A percentile compares a stretch with the other conserved stretches of the same genome.
phyloP scores from a whole-genome alignment of 208 protist genomes.

The Wallacemonas sp. region DNA sequence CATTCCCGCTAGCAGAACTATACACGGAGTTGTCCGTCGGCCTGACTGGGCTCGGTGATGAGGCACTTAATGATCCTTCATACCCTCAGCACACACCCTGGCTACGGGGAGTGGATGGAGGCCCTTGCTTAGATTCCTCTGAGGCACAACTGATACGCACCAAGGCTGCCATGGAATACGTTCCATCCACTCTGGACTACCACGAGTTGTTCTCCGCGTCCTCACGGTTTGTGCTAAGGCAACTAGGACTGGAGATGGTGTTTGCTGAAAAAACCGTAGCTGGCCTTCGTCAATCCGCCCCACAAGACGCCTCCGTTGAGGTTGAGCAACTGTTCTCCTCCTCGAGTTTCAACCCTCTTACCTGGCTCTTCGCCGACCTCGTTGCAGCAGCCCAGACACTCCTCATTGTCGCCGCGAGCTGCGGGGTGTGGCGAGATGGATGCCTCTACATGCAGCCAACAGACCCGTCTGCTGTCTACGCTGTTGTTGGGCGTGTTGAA shows the following conservation, averaged over 20 bases:
- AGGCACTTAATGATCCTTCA: too few relatives aligned
- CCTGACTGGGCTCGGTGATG: too few relatives aligned
- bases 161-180: slow-evolving; percentile 25
- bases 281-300: slow-evolving; percentile 32
- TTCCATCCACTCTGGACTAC: slow-evolving; percentile 32
- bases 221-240: slow-evolving; percentile 57
- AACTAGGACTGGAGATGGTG: slow-evolving; percentile 68
- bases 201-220: slow-evolving; percentile 35
- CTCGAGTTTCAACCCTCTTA: slow-evolving; percentile 33
- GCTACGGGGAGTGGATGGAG: background rate
- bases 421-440: background rate
- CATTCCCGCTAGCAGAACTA: background rate
- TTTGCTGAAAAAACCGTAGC: slow-evolving; percentile 52
- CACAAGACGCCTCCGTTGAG: slow-evolving; percentile 19
- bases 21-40: background rate
- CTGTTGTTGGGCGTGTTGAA: background rate
- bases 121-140: slow-evolving; percentile 25
- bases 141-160: slow-evolving; percentile 31
- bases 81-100: background rate
- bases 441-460: slow-evolving; percentile 4
- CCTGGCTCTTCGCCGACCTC: slow-evolving; percentile 25
- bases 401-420: slow-evolving; percentile 5
- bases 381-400: background rate
- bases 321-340: slow-evolving; percentile 33
- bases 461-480: background rate